Base-by-base conservation (phyloP, 805 yeast genomes). In the Schwanniomyces yamadae region DNA sequence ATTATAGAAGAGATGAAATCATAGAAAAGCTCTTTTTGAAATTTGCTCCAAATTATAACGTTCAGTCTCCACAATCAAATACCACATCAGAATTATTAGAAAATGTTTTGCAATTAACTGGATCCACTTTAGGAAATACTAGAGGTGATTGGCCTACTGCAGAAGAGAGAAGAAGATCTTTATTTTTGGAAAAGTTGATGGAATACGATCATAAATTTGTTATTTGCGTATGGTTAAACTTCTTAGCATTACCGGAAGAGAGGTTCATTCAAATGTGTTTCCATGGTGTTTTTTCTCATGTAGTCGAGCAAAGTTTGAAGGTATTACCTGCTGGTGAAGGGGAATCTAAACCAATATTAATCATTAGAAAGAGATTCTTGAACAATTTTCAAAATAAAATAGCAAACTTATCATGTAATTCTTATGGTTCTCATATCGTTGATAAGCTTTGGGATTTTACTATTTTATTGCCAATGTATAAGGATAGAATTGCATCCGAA, bases 131-230 rank as follows among this genome's bases (percentile, higher is more conserved):
- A 37, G 93, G 91, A 20, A 84, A 85, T 58, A 82, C 88, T 2
- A 76, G 77, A 44, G 95, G 80, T 47, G 95, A 87, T 56, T 86
- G 95, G 95, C 95, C 95, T 31, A 87, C 95, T 1, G 84, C 89
- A 0, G 93, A 85, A 49, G 95, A 87, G 55, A 77, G 95, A 68
- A 77, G 90, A 63, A 69, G 93, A 42, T 70, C 95, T 0, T 49
- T 86, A 13, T 82, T 89, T 48, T 61, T 85, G 39, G 91, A 88
- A 54, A 78, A 80, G 46, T 63, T 89, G 38, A 77, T 87, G 55
- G 76, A 75, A 22, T 84, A 80, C 51, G 91, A 86, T 49, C 69
- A 71, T 19, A 63, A 67, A 32, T 80, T 86, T 42, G 69, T 82
- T 10, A 58, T 71, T 11, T 69, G 79, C 28, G 71, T 80, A 1